Evolutionary conservation across 441 rosid genomes (phyloP).

Genomic region (Adansonia grandidieri): DNA sequence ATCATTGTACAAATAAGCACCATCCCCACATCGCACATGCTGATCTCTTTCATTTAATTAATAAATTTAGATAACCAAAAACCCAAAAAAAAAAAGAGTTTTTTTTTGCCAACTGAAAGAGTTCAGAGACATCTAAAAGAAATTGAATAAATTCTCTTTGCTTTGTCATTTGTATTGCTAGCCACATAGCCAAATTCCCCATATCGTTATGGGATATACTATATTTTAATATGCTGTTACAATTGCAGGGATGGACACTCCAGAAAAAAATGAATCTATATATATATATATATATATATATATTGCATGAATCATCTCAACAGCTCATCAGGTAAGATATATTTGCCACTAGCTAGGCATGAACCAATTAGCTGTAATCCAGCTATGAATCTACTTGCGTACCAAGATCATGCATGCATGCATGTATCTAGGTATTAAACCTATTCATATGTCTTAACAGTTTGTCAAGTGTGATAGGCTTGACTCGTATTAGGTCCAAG

Average conservation of each 20-base stretch:
- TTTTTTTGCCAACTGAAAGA: not conserved
- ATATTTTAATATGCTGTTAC: not conserved
- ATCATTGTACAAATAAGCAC: constrained; percentile 58
- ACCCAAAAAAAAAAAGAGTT: constrained; percentile 4
- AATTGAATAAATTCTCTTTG: not conserved
- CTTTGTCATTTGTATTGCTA: not conserved
- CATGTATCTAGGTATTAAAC: not conserved
- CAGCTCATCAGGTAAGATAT: too few relatives aligned
- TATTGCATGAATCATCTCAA: not conserved
- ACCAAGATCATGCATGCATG: not conserved
- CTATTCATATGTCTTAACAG: too few relatives aligned
- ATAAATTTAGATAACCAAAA: not conserved
- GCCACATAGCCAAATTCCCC: not conserved
- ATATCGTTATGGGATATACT: not conserved
- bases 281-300: not conserved
- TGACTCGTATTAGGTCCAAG: too few relatives aligned
- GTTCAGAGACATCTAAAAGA: not conserved
- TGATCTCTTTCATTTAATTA: constrained; percentile 19
- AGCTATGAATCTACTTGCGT: not conserved
- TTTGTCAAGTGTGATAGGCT: too few relatives aligned
- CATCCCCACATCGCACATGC: constrained; percentile 43
- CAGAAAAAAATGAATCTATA: not conserved
- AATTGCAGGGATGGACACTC: not conserved
- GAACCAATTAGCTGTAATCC: not conserved
- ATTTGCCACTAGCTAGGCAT: not conserved